Evolutionary conservation across 345 rosid species (phyloP), one percentile per base, ranked within the genome.

Genomic region (Sonneratia alba): DNA sequence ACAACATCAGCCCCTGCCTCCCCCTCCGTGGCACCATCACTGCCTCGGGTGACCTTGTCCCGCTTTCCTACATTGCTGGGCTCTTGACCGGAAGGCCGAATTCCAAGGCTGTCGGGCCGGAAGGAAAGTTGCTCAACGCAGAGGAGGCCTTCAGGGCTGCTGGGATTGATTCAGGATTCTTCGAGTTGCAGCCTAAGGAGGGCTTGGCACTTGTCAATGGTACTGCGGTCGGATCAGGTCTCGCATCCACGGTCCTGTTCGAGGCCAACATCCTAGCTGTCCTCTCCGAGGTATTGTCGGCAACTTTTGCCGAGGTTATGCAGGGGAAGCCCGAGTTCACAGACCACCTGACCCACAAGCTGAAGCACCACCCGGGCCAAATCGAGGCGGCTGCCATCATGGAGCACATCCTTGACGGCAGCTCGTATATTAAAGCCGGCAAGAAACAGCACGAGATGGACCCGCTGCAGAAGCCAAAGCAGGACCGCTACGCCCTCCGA

Each of bases 251-350:
- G 49, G 73, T 74, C 2, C 67, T 74, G 19, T 74, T 68, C 27
- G 77, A 74, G 62, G 67, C 77, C 47, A 74, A 74, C 63, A 13
- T 68, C 53, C 73, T 74, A 8, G 77, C 63, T 0, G 73, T 74
- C 37, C 72, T 74, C 10, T 61, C 69, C 10, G 77, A 74, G 49
- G 68, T 74, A 8, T 22, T 74, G 61, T 70, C 77, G 3, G 73
- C 70, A 7, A 49, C 69, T 18, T 74, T 69, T 13, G 73, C 77
- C 1, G 73, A 74, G 72, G 73, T 74, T 22, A 74, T 74, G 70
- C 77, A 74, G 40, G 77, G 77, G 37, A 74, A 74, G 70, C 77
- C 73, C 11, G 77, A 70, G 70, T 74, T 74, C 40, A 74, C 73
- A 15, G 75, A 73, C 47, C 75, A 73, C 63, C 66, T 73, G 36